These are phyloP conservation scores for Fusarium sp. DNA, from an alignment of 2,329 filamentous ascomycete genomes.

Conservation along the genomic window DNA sequence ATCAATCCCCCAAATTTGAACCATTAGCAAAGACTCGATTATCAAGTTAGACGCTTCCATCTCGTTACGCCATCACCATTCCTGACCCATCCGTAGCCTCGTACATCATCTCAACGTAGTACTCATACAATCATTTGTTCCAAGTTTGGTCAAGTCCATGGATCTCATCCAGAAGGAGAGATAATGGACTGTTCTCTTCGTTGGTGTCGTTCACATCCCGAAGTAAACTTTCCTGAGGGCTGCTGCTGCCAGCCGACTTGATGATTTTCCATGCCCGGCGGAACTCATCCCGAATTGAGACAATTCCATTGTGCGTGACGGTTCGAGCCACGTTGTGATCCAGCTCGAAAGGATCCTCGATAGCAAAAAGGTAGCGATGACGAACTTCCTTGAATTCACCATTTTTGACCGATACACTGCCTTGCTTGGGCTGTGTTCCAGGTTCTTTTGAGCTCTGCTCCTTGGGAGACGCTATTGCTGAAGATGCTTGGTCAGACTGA, in stretches of 20 bases:
- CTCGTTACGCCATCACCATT: constrained; percentile 22
- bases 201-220: constrained; percentile 60
- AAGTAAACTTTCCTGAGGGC: constrained; percentile 63
- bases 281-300: constrained; percentile 87
- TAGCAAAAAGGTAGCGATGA: constrained; percentile 86
- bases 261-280: constrained; percentile 83
- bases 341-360: constrained; percentile 91
- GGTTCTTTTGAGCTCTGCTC: constrained; percentile 6
- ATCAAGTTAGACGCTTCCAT: constrained; percentile 1
- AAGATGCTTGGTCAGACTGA: constrained; percentile 35
- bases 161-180: constrained; percentile 52
- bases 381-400: constrained; percentile 75
- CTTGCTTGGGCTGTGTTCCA: constrained; percentile 25
- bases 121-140: constrained; percentile 32
- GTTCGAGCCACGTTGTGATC: constrained; percentile 91
- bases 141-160: constrained; percentile 47
- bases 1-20: not conserved
- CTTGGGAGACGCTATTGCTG: constrained; percentile 1
- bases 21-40: constrained; percentile 3
- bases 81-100: constrained; percentile 10
- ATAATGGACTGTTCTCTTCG: constrained; percentile 44
- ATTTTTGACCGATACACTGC: constrained; percentile 48
- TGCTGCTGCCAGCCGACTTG: constrained; percentile 61
- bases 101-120: constrained; percentile 24
- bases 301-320: constrained; percentile 85